phyloP scores from a whole-genome alignment of 129 eudicot species.

The Escallonia rubra region DNA sequence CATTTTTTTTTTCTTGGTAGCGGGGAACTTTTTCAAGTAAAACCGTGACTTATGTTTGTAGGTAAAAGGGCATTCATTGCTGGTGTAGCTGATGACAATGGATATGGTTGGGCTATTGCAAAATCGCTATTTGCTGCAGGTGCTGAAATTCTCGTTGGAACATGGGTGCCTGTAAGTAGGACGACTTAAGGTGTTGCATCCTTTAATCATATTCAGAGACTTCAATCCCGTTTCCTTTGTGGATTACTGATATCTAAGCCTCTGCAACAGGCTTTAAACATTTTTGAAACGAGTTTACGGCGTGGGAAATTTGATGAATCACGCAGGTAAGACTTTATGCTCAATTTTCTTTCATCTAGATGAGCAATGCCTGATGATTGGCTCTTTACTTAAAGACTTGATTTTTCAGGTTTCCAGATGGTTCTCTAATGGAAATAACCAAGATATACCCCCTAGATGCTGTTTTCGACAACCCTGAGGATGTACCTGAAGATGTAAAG shows the following conservation, averaged over 20 bases:
- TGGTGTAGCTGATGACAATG: constrained; percentile 98
- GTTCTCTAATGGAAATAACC: constrained; percentile 87
- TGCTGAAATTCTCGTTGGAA: constrained; percentile 95
- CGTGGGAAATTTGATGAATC: constrained; percentile 93
- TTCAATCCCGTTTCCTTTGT: neutral
- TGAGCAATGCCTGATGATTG: constrained; percentile 2
- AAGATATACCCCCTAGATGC: constrained; percentile 95
- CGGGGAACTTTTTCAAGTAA: neutral
- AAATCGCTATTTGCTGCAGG: constrained; percentile 96
- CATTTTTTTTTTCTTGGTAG: neutral
- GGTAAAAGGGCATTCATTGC: constrained; percentile 97
- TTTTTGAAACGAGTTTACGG: constrained; percentile 89
- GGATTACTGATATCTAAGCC: constrained; percentile 3
- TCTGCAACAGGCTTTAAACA: constrained; percentile 68
- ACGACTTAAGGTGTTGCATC: neutral
- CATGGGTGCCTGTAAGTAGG: constrained; percentile 96
- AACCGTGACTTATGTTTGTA: constrained; percentile 11
- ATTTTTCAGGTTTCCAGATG: constrained; percentile 84
- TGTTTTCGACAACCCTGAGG: constrained; percentile 79
- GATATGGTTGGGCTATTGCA: constrained; percentile 98
- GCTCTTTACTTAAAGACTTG: constrained; percentile 8
- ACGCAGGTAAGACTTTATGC: constrained; percentile 58
- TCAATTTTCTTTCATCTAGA: neutral
- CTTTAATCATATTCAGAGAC: neutral
- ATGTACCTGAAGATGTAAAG: constrained; percentile 96